phyloP scores from a whole-genome alignment of 768 basidiomycete species.

The Pisolithus albus region DNA sequence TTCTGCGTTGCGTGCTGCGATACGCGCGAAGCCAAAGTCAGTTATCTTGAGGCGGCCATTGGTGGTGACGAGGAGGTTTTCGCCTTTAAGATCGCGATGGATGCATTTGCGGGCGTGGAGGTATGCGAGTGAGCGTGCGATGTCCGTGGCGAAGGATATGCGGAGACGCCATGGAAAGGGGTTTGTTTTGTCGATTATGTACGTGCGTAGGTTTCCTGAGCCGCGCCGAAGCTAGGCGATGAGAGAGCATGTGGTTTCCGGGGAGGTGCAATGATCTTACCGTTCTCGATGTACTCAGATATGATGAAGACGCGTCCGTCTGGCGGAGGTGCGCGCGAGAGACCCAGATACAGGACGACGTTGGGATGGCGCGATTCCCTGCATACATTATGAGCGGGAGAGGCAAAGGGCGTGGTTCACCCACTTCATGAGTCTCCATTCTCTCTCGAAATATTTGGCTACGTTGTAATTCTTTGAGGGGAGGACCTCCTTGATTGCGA shows the following conservation, averaged over 20 bases:
- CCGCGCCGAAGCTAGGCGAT: too few relatives aligned
- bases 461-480: constrained; percentile 91
- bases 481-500: constrained; percentile 94
- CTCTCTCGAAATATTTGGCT: constrained; percentile 96
- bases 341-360: constrained; percentile 88
- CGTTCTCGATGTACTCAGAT: constrained; percentile 90
- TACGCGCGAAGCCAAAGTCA: constrained; percentile 97
- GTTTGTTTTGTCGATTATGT: constrained; percentile 78
- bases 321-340: constrained; percentile 69
- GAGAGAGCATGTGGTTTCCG: constrained; percentile 3
- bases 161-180: constrained; percentile 92
- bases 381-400: too few relatives aligned
- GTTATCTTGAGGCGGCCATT: constrained; percentile 96
- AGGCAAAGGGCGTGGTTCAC: constrained; percentile 21
- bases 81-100: constrained; percentile 91
- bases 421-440: constrained; percentile 94
- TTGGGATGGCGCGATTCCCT: constrained; percentile 87
- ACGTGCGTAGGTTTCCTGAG: constrained; percentile 68
- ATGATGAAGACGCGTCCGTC: constrained; percentile 89
- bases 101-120: constrained; percentile 90
- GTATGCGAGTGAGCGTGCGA: constrained; percentile 92
- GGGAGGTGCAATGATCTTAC: constrained; percentile 21
- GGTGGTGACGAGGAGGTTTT: constrained; percentile 91
- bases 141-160: constrained; percentile 91
- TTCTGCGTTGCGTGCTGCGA: constrained; percentile 86